phyloP scores from a whole-genome alignment of 768 basidiomycete genomes.

The Suillus spraguei region DNA sequence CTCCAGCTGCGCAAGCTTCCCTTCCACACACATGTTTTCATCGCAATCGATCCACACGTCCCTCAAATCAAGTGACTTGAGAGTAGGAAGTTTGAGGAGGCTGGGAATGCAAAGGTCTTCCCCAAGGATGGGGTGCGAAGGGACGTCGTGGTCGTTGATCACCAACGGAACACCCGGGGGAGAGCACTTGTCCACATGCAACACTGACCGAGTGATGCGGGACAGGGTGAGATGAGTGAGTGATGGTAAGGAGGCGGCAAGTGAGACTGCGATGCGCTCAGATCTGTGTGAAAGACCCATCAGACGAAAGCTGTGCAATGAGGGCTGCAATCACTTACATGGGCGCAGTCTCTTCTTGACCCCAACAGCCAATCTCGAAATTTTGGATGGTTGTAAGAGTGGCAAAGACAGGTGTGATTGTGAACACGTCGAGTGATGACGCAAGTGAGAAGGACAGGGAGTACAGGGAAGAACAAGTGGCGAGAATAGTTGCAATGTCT shows the following conservation, averaged over 20 bases:
- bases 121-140: conserved; percentile 54
- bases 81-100: conserved; percentile 62
- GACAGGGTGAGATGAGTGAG: conserved; percentile 61
- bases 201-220: conserved; percentile 63
- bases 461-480: conserved; percentile 46
- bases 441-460: conserved; percentile 32
- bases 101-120: conserved; percentile 63
- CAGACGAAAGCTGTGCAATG: conserved; percentile 14
- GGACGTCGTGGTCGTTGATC: conserved; percentile 60
- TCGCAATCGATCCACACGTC: conserved; percentile 68
- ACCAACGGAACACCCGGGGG: conserved; percentile 57
- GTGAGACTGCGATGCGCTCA: conserved; percentile 69
- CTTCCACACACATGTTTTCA: conserved; percentile 9
- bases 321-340: conserved; percentile 33
- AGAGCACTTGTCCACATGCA: conserved; percentile 60
- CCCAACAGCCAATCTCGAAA: conserved; percentile 27
- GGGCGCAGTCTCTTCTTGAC: conserved; percentile 36
- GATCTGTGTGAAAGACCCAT: conserved; percentile 19
- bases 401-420: conserved; percentile 25
- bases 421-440: conserved; percentile 22
- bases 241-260: conserved; percentile 59
- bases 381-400: conserved; percentile 21
- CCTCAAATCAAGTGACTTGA: conserved; percentile 62
- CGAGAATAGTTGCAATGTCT: conserved; percentile 51
- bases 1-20: conserved; percentile 21